Evolutionary conservation across 2,329 filamentous ascomycete genomes (phyloP).

Genomic region (Lachnellula subtilissima): DNA sequence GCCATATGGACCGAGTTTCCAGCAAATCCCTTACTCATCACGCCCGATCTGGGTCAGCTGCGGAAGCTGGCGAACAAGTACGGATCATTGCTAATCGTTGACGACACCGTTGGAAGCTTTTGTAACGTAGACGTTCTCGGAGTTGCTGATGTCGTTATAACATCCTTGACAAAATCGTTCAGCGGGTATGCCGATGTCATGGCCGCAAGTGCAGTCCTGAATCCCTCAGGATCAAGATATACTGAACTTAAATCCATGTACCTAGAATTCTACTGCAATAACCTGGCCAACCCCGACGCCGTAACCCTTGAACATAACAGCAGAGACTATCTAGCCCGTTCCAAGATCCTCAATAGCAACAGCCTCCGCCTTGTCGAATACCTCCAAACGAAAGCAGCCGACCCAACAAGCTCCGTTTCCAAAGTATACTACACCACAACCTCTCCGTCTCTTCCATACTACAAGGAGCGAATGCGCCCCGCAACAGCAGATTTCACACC

Average conservation of each 20-base stretch:
- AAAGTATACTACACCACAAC: conserved; percentile 42
- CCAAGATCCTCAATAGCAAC: conserved; percentile 39
- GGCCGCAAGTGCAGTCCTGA: conserved; percentile 47
- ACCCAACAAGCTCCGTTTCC: conserved; percentile 29
- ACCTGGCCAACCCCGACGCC: conserved; percentile 45
- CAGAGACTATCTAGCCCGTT: conserved; percentile 38
- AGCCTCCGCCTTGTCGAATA: conserved; percentile 35
- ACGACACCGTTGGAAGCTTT: conserved; percentile 36
- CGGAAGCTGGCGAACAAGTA: conserved; percentile 37
- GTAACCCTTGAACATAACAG: conserved; percentile 42
- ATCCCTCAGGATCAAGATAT: conserved; percentile 42
- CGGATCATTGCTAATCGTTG: conserved; percentile 30
- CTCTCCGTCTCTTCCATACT: conserved; percentile 17
- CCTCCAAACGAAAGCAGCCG: conserved; percentile 30
- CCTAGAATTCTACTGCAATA: conserved; percentile 35
- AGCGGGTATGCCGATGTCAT: conserved; percentile 52
- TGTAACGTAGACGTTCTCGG: conserved; percentile 42
- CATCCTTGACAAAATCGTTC: conserved; percentile 55
- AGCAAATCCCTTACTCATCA: conserved; percentile 41
- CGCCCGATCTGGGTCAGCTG: conserved; percentile 37
- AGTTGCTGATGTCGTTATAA: conserved; percentile 46
- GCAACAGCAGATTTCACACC: conserved; percentile 42
- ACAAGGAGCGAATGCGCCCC: conserved; percentile 25
- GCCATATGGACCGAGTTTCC: conserved; percentile 48
- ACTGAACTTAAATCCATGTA: conserved; percentile 32